A percentile compares a stretch with the other conserved stretches of the same genome.
Evolutionary conservation across 768 basidiomycete species (phyloP).

Genomic region (Naganishia onofrii): DNA sequence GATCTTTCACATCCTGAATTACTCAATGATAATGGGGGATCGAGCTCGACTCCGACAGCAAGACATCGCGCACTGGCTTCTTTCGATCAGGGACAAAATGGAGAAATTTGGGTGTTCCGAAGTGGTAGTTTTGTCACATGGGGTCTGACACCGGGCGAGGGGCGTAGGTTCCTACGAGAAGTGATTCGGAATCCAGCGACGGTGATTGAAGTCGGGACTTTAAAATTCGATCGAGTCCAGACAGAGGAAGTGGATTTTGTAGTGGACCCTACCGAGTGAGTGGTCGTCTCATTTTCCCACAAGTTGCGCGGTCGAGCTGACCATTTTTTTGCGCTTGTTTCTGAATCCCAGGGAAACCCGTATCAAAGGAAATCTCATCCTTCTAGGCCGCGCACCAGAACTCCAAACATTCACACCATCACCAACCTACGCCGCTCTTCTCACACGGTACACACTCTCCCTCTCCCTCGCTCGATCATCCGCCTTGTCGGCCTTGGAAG

Average conservation of each 20-base stretch:
- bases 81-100: conserved; percentile 53
- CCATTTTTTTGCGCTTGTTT: too few species aligned
- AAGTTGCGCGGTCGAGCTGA: too few species aligned
- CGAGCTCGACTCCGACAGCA: not conserved
- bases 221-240: conserved; percentile 64
- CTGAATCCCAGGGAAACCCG: conserved; percentile 66
- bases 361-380: conserved; percentile 85
- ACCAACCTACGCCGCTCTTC: conserved; percentile 65
- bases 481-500: conserved; percentile 79
- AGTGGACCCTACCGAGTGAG: conserved; percentile 82
- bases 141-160: conserved; percentile 77
- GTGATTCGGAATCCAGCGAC: conserved; percentile 59
- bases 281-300: not conserved
- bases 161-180: conserved; percentile 64
- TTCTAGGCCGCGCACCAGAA: conserved; percentile 69
- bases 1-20: conserved; percentile 11
- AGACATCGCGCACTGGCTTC: conserved; percentile 16
- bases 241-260: conserved; percentile 91
- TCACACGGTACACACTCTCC: conserved; percentile 86
- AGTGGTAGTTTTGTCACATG: conserved; percentile 88
- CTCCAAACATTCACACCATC: conserved; percentile 58
- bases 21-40: not conserved
- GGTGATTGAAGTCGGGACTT: conserved; percentile 63
- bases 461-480: conserved; percentile 88
- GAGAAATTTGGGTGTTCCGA: conserved; percentile 83